Conservation (phyloP, 768 basidiomycete species). For the Boletus pseudopeckii region DNA sequence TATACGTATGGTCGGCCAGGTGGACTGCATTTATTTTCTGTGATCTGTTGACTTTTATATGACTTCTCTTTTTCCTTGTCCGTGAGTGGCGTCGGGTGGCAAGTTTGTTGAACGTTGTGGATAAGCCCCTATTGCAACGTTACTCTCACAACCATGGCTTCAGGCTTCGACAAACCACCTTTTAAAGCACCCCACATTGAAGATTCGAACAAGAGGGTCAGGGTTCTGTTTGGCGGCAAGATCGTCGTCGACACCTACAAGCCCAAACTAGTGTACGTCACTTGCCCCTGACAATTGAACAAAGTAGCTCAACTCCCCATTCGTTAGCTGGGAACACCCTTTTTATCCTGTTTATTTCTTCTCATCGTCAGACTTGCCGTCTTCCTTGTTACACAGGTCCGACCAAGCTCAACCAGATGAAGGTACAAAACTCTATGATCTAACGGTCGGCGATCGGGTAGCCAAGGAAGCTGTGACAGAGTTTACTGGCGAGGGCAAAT, state of each 20-base stretch:
- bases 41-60: slow-evolving; percentile 15
- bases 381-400: slow-evolving; percentile 37
- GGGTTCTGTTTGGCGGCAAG: slow-evolving; percentile 49
- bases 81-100: neutral
- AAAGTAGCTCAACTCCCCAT: neutral
- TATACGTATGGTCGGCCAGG: neutral
- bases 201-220: slow-evolving; percentile 45
- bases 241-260: slow-evolving; percentile 54
- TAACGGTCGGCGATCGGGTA: slow-evolving; percentile 40
- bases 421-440: slow-evolving; percentile 40
- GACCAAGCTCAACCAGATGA: slow-evolving; percentile 30
- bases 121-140: neutral
- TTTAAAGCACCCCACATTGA: slow-evolving; percentile 48
- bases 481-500: slow-evolving; percentile 26
- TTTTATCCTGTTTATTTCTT: slow-evolving; percentile 59
- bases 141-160: slow-evolving; percentile 11
- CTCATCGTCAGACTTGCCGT: slow-evolving; percentile 40
- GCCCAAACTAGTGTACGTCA: slow-evolving; percentile 57
- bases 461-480: slow-evolving; percentile 40
- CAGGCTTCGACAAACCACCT: slow-evolving; percentile 24
- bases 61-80: neutral
- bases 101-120: neutral
- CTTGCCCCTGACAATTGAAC: neutral
- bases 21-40: neutral
- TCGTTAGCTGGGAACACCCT: slow-evolving; percentile 51